Base-by-base conservation (phyloP, 1,284 basidiomycete genomes). In the Pseudozyma sp. region DNA sequence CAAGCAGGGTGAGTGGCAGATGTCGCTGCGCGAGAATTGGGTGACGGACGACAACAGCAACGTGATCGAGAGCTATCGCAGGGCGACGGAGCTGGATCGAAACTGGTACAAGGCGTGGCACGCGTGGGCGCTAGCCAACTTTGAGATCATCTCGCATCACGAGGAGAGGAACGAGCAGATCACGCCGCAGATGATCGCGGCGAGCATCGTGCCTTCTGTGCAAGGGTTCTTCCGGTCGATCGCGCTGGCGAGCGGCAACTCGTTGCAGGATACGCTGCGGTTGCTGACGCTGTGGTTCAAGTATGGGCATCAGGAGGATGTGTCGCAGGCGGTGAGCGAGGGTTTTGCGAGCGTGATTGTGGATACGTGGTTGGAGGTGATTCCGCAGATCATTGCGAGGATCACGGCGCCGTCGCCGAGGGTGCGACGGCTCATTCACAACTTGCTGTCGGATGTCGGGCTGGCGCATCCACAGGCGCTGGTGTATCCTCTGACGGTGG, bases 51-150 rank as follows among this genome's bases (percentile, higher is more conserved):
- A 79, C 55, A 71, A 69, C 44, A 80, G 72, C 64, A 80, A 84
- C 56, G 82, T 84, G n/a, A 83, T 84, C 54, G 78, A 91, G 71
- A 91, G 93, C 31, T 99, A 97, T 85, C 88, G 90, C 56, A 87
- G 92, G 39, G 93, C 97, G 0, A 98, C 96, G 3, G 92, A 94
- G 82, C 93, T 94, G 70, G 97, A 99, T 84, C 89, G 92, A 7
- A 88, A 88, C 43, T 99, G 96, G 96, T 98, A 98, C 86, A 97
- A 98, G 85, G 97, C 96, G 16, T 98, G 96, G 96, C 96, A 99
- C 84, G 95, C 94, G 0, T 99, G 95, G 94, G 96, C 97, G 7
- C 87, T 99, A 63, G 92, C 94, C 11, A 98, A 98, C 85, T 97
- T 97, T 75, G 94, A 98, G 73, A 93, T 98, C 68, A 92, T 99